A percentile compares a stretch with the other conserved stretches of the same genome.
phyloP scores from a whole-genome alignment of 495 filamentous ascomycete genomes.

The Lepraria neglecta region DNA sequence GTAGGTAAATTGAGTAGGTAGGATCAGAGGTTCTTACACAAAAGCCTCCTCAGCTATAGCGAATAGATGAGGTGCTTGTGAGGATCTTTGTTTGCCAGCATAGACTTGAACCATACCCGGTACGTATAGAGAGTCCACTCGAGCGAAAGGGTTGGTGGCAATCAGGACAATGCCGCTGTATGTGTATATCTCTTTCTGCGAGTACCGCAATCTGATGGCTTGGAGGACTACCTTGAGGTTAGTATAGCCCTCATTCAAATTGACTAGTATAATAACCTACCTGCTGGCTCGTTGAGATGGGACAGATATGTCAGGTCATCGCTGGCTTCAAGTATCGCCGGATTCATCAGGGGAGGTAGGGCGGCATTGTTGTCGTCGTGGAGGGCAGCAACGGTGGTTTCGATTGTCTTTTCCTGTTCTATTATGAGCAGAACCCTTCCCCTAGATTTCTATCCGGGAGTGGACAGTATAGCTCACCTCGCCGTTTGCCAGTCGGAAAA shows the following conservation, averaged over 20 bases:
- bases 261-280: constrained; percentile 44
- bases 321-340: constrained; percentile 94
- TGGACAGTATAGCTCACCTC: constrained; percentile 56
- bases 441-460: constrained; percentile 9
- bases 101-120: constrained; percentile 99
- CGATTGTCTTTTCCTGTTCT: constrained; percentile 64
- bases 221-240: constrained; percentile 67
- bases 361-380: constrained; percentile 62
- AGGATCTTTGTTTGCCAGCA: constrained; percentile 91
- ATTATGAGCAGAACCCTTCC: constrained; percentile 26
- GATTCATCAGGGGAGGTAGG: constrained; percentile 94
- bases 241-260: constrained; percentile 28
- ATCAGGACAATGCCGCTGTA: constrained; percentile 99
- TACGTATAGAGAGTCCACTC: constrained; percentile 97
- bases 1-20: constrained; percentile 1
- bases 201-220: constrained; percentile 95
- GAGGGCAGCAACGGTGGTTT: constrained; percentile 73
- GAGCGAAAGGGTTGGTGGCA: constrained; percentile 95
- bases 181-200: constrained; percentile 99
- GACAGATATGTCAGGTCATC: constrained; percentile 97
- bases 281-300: constrained; percentile 96
- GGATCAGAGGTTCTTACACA: constrained; percentile 54
- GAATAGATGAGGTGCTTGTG: constrained; percentile 95
- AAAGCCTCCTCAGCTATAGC: constrained; percentile 99
- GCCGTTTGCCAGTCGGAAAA: constrained; percentile 84